Base-by-base conservation (phyloP, 202 grass and related monocot genomes). In the Eragrostis tef region DNA sequence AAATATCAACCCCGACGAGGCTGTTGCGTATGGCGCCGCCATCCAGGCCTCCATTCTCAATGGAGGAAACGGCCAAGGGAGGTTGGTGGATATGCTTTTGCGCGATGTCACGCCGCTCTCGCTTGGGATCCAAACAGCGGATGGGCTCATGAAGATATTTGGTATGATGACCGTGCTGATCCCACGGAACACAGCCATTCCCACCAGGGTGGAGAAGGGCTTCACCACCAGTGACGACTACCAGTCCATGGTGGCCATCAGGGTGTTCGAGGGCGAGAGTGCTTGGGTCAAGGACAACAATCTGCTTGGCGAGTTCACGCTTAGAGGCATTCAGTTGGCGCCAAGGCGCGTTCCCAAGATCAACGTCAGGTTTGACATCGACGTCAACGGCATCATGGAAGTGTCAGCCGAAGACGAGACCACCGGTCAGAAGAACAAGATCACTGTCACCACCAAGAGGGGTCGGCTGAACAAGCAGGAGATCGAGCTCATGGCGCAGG, bases 401-500 rank as follows among this genome's bases (percentile, higher is more conserved):
- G 87, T 93, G 47, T 81, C 88, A 12, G 91, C 85, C 41, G 71
- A 90, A 78, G 91, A 93, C 74, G 87, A 83, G 74, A 88, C 85
- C 25, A 90, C 91, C 0, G 91, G 91, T 39, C 67, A 89, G 27
- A 89, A 91, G 83, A 94, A 88, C 67, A 86, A 90, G 82, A 88
- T 93, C 75, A 90, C 85, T 7, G 88, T 93, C 31, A 80, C 85
- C 29, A 86, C 83, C 24, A 85, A 88, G 49, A 87, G 87, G 78
- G 87, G 90, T 2, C 48, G 87, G 52, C 87, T 88, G 17, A 93
- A 62, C 82, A 88, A 90, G 82, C 88, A 93, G 64, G 91, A 93
- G 79, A 93, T 93, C 21, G 86, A 89, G 83, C 80, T 62, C n/a
- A 89, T 94, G 91, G 83, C 89, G 31, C 34, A 3, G 34, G 39